Evolutionary conservation across 2,329 filamentous ascomycete genomes (phyloP), one percentile per base, ranked within the genome.

Genomic region (Penicillium occitanis): DNA sequence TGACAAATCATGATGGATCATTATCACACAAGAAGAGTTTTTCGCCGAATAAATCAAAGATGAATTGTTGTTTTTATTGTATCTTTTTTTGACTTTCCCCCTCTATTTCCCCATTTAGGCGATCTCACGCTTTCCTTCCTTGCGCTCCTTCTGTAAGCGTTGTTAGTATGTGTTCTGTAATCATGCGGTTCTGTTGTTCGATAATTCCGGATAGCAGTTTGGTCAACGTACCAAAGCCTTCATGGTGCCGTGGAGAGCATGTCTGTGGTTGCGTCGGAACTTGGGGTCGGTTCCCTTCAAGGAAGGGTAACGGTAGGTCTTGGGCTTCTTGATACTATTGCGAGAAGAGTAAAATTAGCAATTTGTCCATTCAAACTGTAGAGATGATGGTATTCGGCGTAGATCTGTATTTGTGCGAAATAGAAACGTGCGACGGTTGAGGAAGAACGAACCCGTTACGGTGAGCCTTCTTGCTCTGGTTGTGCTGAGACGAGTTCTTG

Each of bases 401-500:
- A 37, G 30, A 5, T 57, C 10, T 22, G 28, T 19, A 14, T 51
- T 35, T 40, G 60, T 28, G 33, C 46, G 48, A 55, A 28, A 55
- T 14, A 5, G 53, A 35, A 37, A 61, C 30, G 30, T 66, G 63
- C 53, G 37, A 55, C 3, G 48, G 19, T 44, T 25, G 42, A 46
- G 42, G 63, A 51, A 59, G 35, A 66, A 86, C 90, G 78, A 90
- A 97, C 94, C 95, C 95, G 88, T 99, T 99, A 82, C 91, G 90
- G 90, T 99, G 95, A 86, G 93, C 93, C 91, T 99, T 99, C 87
- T 91, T 91, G 83, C 88, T 89, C 90, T 95, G 91, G 86, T 97
- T 97, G 87, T 97, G 93, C 88, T 98, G 94, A 79, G 94, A 97
- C 86, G 92, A 96, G 90, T 98, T 98, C 93, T 98, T 98, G 79